phyloP scores from a whole-genome alignment of 2,329 filamentous ascomycete genomes.

The Diaporthe amygdali region DNA sequence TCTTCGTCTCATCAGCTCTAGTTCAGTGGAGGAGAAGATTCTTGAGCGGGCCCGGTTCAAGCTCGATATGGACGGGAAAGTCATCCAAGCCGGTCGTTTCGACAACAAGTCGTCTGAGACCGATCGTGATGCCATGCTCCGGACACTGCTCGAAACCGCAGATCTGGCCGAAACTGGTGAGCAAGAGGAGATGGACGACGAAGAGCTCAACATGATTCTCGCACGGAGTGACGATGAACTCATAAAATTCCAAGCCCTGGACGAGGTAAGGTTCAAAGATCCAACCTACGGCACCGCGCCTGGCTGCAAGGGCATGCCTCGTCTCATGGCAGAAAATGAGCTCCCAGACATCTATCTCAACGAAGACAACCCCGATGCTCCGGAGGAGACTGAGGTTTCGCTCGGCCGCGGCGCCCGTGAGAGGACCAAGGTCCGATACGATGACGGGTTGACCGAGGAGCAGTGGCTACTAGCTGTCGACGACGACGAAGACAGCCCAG shows the following conservation, averaged over 20 bases:
- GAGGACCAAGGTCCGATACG: conserved; percentile 91
- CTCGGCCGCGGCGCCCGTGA: conserved; percentile 92
- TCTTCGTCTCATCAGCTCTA: conserved; percentile 91
- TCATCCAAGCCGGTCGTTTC: conserved; percentile 98
- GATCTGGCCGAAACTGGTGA: conserved; percentile 72
- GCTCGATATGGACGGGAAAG: conserved; percentile 98
- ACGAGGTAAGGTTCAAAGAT: conserved; percentile 72
- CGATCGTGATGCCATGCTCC: conserved; percentile 94
- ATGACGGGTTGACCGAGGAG: conserved; percentile 96
- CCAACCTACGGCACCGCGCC: conserved; percentile 72
- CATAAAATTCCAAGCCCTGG: conserved; percentile 78
- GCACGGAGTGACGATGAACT: conserved; percentile 87
- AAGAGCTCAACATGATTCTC: conserved; percentile 94
- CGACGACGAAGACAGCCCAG: conserved; percentile 92
- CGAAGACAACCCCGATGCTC: conserved; percentile 82
- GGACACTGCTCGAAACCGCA: conserved; percentile 87
- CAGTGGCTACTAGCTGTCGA: conserved; percentile 99
- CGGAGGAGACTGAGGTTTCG: conserved; percentile 74
- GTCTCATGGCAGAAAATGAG: conserved; percentile 86
- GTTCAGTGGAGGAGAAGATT: conserved; percentile 98
- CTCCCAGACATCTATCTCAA: conserved; percentile 92
- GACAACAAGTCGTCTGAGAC: conserved; percentile 99
- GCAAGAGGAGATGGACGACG: conserved; percentile 97
- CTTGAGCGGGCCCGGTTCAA: conserved; percentile 96
- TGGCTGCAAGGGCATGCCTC: conserved; percentile 69